Conservation (phyloP, 2,329 filamentous ascomycete species). For the Paraphaeosphaeria minitans region DNA sequence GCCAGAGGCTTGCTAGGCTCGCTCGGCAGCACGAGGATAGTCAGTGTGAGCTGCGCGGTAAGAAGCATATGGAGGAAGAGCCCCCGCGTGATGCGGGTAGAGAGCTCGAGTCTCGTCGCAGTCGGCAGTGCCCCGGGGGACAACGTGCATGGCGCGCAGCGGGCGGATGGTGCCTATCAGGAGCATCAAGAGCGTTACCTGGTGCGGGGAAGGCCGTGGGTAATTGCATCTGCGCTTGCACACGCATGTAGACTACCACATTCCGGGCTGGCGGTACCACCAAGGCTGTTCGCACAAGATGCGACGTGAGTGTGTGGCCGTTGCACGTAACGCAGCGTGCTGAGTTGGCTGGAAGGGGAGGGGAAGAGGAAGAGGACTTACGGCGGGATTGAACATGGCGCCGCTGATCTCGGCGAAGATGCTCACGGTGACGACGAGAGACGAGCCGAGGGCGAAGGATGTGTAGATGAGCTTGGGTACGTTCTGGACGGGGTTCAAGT, state of each 20-base stretch:
- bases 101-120: constrained; percentile 18
- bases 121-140: constrained; percentile 29
- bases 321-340: neutral
- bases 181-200: constrained; percentile 7
- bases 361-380: constrained; percentile 15
- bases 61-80: constrained; percentile 28
- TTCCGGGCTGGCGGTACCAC: neutral
- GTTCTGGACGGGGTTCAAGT: neutral
- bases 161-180: constrained; percentile 22
- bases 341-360: neutral
- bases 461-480: constrained; percentile 43
- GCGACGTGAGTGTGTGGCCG: neutral
- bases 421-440: constrained; percentile 49
- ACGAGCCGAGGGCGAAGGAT: constrained; percentile 48
- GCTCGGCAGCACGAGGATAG: constrained; percentile 60
- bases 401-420: constrained; percentile 35
- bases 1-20: constrained; percentile 57
- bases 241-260: neutral
- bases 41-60: constrained; percentile 41
- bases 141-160: constrained; percentile 22
- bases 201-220: neutral
- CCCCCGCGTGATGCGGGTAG: constrained; percentile 24
- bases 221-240: neutral
- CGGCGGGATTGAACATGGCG: constrained; percentile 33
- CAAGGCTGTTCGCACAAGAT: neutral